Evolutionary conservation across 441 rosid genomes (phyloP).

Genomic region (Isatis lusitanica): DNA sequence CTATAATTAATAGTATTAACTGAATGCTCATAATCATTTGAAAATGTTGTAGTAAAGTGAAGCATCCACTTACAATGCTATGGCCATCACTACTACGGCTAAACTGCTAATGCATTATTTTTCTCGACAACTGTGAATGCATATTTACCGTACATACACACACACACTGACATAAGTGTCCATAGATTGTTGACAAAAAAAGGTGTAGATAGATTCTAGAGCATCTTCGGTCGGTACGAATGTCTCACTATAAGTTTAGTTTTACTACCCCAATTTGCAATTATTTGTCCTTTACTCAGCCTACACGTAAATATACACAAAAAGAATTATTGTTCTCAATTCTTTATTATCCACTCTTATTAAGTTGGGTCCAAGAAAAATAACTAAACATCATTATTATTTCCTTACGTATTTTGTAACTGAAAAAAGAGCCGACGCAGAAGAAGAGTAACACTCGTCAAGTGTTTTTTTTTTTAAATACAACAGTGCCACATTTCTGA

Average conservation of each 20-base stretch:
- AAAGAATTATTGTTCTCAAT: neutral
- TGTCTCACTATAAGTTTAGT: slow-evolving; percentile 20
- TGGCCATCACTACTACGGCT: neutral
- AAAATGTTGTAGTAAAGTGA: slow-evolving; percentile 23
- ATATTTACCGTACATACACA: neutral
- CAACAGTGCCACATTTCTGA: neutral
- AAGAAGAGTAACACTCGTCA: slow-evolving; percentile 1
- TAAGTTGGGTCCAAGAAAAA: slow-evolving; percentile 7
- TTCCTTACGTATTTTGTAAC: slow-evolving; percentile 8
- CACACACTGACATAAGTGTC: neutral
- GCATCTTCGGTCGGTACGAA: slow-evolving; percentile 24
- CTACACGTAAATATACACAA: neutral
- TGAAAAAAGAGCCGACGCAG: neutral
- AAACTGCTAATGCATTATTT: neutral
- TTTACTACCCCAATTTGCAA: slow-evolving; percentile 6
- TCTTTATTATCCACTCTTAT: slow-evolving; percentile 14
- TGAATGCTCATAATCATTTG: slow-evolving; percentile 30
- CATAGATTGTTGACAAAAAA: neutral
- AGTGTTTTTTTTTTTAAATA: neutral
- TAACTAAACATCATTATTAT: neutral
- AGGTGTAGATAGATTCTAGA: slow-evolving; percentile 17
- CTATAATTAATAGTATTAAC: slow-evolving; percentile 1
- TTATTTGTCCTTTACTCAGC: slow-evolving; percentile 15
- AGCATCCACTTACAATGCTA: slow-evolving; percentile 23
- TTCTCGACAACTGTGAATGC: slow-evolving; percentile 10